Conservation (phyloP, 116 monocot genomes). For the Phalaenopsis hybrid region DNA sequence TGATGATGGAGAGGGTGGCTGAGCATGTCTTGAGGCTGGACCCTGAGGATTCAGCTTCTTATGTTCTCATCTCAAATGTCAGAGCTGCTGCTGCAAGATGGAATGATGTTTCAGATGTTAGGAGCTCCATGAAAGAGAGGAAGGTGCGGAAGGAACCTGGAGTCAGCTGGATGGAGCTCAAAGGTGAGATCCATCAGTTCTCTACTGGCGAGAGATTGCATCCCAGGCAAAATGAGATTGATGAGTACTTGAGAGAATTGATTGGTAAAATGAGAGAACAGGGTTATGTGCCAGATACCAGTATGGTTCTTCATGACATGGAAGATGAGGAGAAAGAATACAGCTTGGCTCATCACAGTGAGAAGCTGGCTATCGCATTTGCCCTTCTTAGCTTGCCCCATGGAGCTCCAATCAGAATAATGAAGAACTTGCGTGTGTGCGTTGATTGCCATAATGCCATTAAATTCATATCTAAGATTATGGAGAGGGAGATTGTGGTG, state of each 20-base stretch:
- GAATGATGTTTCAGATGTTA: slow-evolving; percentile 44
- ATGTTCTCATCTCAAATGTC: slow-evolving; percentile 65
- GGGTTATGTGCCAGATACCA: slow-evolving; percentile 52
- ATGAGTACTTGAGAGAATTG: slow-evolving; percentile 33
- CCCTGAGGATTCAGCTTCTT: slow-evolving; percentile 58
- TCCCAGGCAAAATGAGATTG: slow-evolving; percentile 26
- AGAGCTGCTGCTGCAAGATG: slow-evolving; percentile 47
- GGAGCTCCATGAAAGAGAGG: slow-evolving; percentile 48
- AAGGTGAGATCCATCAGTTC: slow-evolving; percentile 56
- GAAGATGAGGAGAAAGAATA: slow-evolving; percentile 76
- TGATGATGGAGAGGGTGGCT: slow-evolving; percentile 58
- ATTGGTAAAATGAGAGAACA: slow-evolving; percentile 38
- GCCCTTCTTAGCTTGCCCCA: slow-evolving; percentile 38
- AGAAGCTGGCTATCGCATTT: slow-evolving; percentile 67
- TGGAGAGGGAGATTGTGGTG: slow-evolving; percentile 47
- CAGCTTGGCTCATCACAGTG: slow-evolving; percentile 57
- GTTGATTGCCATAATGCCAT: slow-evolving; percentile 61
- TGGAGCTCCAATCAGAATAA: slow-evolving; percentile 34
- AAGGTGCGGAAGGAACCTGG: slow-evolving; percentile 74
- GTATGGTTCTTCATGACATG: slow-evolving; percentile 61
- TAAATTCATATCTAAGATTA: slow-evolving; percentile 47
- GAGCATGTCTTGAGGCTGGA: slow-evolving; percentile 41
- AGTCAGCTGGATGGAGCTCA: slow-evolving; percentile 65
- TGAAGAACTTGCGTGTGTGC: slow-evolving; percentile 74
- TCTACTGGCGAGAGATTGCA: slow-evolving; percentile 33